Evolutionary conservation across 768 basidiomycete species (phyloP), one percentile per base, ranked within the genome.

Genomic region (Podaxis sp.): DNA sequence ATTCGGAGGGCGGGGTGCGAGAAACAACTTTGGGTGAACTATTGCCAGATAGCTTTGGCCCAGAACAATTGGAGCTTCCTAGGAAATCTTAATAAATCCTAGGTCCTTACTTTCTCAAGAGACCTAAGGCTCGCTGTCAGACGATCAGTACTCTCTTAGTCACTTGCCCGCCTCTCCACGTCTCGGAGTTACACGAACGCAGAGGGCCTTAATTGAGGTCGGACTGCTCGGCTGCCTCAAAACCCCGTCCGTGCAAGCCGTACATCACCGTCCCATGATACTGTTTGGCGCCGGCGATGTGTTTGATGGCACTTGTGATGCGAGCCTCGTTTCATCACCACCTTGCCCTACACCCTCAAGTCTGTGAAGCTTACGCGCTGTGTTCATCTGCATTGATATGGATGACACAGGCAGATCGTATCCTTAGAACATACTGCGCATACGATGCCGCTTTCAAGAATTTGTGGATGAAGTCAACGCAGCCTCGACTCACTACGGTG

Each of bases 11-110:
- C 53, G 80, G 84, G 40, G 76, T 90, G 12, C 74, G 78, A 55
- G 84, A 86, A 64, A 88, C 85, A 55, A 93, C 87, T 2, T 74
- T 96, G 25, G 90, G 77, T 3, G 85, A 87, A 65, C 75, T 96
- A 55, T 77, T 97, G 55, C 94, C 94, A 0, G 79, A 89, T 75
- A 92, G 92, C 69, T 96, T 96, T 75, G 94, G 94, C 0, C 94
- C 94, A 1, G 93, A 88, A 69, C 80, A 93, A n/a, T 70, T 93
- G 68, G 84, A 88, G 51, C 69, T 80, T 33, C 85, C 85, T 12
- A 71, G 76, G 57, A 66, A 65, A 58, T 36, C 38, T 27, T 19
- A 24, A 37, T 65, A 55, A 57, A n/a, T 15, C 43, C 17, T 0
- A 19, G 2, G 17, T 3, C 7, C 43, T 46, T n/a, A 5, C 8